Evolutionary conservation across 495 filamentous ascomycete genomes (phyloP).

Genomic region (Choiromyces venosus): DNA sequence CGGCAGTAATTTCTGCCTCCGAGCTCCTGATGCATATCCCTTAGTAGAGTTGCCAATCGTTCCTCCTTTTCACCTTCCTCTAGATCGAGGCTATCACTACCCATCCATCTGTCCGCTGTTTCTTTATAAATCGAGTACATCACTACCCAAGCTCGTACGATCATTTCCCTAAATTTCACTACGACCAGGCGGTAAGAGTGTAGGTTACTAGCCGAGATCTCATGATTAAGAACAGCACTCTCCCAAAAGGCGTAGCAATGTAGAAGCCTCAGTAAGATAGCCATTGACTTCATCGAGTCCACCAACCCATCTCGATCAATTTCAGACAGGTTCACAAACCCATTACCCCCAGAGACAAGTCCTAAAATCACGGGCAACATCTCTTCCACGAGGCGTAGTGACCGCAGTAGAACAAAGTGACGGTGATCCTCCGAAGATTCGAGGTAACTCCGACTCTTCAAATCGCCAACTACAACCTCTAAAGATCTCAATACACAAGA

Average conservation of each 20-base stretch:
- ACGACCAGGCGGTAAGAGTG: conserved; percentile 50
- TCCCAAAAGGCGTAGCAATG: conserved; percentile 75
- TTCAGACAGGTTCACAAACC: conserved; percentile 79
- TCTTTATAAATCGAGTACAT: conserved; percentile 49
- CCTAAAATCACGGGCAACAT: conserved; percentile 61
- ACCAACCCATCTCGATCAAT: conserved; percentile 23
- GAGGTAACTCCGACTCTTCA: conserved; percentile 59
- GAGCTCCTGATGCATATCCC: conserved; percentile 73
- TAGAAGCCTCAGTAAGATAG: conserved; percentile 52
- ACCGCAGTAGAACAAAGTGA: conserved; percentile 61
- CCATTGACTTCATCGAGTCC: conserved; percentile 34
- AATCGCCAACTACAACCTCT: conserved; percentile 68
- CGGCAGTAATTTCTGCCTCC: conserved; percentile 83
- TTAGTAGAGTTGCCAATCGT: conserved; percentile 31
- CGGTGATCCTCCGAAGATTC: conserved; percentile 58
- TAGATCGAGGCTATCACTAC: conserved; percentile 15
- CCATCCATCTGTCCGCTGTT: conserved; percentile 32
- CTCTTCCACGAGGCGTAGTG: conserved; percentile 71
- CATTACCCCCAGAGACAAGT: conserved; percentile 54
- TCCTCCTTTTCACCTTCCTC: conserved; percentile 28
- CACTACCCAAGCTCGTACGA: conserved; percentile 80
- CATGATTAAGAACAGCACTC: conserved; percentile 68
- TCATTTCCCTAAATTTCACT: conserved; percentile 76
- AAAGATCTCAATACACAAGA: conserved; percentile 80
- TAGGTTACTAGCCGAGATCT: conserved; percentile 47